These are phyloP conservation scores for Daedaleopsis nitida DNA, from an alignment of 768 basidiomycete genomes.

Conservation along the genomic window DNA sequence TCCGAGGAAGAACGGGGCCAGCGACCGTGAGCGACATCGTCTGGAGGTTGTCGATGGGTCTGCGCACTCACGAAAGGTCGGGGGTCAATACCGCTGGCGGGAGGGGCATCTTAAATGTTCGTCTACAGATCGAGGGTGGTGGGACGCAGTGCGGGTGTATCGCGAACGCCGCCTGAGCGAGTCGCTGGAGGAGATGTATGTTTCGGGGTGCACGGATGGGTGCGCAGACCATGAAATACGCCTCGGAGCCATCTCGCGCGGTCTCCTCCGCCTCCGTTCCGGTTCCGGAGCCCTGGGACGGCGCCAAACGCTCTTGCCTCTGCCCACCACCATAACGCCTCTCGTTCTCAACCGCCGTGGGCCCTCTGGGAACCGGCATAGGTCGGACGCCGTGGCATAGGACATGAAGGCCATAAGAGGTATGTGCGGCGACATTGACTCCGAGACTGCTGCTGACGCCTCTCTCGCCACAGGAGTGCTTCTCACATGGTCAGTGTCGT, in stretches of 20 bases:
- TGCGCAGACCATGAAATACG: constrained; percentile 17
- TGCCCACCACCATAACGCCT: constrained; percentile 2
- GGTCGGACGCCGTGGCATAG: neutral
- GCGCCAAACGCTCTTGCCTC: constrained; percentile 12
- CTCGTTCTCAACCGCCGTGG: neutral
- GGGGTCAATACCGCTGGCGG: constrained; percentile 28
- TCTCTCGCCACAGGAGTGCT: constrained; percentile 50
- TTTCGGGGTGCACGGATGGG: constrained; percentile 13
- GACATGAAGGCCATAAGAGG: constrained; percentile 70
- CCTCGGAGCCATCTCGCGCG: neutral
- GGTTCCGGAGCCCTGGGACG: constrained; percentile 4
- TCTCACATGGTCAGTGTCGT: constrained; percentile 58
- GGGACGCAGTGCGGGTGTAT: neutral
- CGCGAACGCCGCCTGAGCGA: neutral
- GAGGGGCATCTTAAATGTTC: constrained; percentile 23
- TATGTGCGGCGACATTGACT: constrained; percentile 27
- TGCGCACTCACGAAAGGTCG: constrained; percentile 27
- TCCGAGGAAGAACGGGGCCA: constrained; percentile 10
- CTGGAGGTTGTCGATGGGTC: neutral
- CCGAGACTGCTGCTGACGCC: constrained; percentile 8
- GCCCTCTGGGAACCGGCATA: constrained; percentile 3
- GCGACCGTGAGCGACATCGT: constrained; percentile 11
- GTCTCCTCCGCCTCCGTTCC: constrained; percentile 2
- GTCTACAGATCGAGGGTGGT: neutral
- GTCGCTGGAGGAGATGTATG: neutral